A percentile compares a stretch with the other conserved stretches of the same genome.
Evolutionary conservation across 1,284 basidiomycete genomes (phyloP).

Genomic region (Coniferiporia weirii): DNA sequence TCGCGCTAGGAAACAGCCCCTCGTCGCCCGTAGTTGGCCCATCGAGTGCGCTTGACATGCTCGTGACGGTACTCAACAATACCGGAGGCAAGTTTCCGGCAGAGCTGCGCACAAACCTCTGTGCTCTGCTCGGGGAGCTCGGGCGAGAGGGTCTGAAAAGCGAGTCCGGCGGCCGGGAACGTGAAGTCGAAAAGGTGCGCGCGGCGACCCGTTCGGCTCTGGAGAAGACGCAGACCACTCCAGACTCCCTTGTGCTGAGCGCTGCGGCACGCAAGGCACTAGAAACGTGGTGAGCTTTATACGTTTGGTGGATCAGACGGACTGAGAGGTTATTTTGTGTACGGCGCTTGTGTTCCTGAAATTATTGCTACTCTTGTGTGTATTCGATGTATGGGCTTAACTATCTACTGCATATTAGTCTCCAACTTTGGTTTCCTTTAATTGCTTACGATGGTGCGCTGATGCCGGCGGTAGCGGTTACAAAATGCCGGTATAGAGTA

Average conservation of each 20-base stretch:
- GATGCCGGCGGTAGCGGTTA: too few species aligned
- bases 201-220: constrained; percentile 45
- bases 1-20: constrained; percentile 28
- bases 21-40: constrained; percentile 38
- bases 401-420: neutral
- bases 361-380: neutral
- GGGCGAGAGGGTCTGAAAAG: constrained; percentile 44
- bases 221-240: constrained; percentile 29
- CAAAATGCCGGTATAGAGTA: too few species aligned
- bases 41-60: constrained; percentile 58
- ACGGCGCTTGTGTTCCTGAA: neutral
- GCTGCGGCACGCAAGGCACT: constrained; percentile 20
- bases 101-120: constrained; percentile 70
- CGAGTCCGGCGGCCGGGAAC: constrained; percentile 27
- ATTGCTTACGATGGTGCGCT: too few species aligned
- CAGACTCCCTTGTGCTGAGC: constrained; percentile 18
- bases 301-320: neutral
- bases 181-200: constrained; percentile 45
- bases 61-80: constrained; percentile 51
- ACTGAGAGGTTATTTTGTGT: neutral
- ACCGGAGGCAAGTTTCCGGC: constrained; percentile 46
- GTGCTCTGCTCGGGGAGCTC: constrained; percentile 62
- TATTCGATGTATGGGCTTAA: neutral
- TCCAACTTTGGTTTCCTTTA: too few species aligned
- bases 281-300: constrained; percentile 15